Base-by-base conservation (phyloP, 1,139 yeast species). In the Wickerhamomyces sp. region DNA sequence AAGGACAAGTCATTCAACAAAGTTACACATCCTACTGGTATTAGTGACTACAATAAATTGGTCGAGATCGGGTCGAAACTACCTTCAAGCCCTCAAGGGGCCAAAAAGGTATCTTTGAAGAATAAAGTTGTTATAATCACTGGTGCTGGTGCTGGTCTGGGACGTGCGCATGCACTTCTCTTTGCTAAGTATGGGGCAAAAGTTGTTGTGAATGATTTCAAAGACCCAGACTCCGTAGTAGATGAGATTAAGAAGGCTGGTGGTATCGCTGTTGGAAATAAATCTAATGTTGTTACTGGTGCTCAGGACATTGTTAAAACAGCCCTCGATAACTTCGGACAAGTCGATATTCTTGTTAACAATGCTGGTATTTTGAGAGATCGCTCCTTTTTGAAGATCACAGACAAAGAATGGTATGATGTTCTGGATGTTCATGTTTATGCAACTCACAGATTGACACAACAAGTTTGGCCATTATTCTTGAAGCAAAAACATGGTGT, bases 81-180 rank as follows among this genome's bases (percentile, higher is more conserved):
- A 49, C 72, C 81, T n/a, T 48, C 67, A 19, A 70, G 73, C 48
- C 67, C 71, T 33, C 84, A 83, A 55, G 66, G 67, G 1, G 50
- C 70, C n/a, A 66, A 72, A 37, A 69, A 68, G 40, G 74, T 80
- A 31, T 75, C 87, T 31, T 69, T 90, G 63, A 81, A 80, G 60
- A 89, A 72, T 54, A 86, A 84, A 66, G 97, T 90, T 44, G 97
- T 88, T 37, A 76, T 92, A 48, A 80, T 92, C 42, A 92, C 97
- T 30, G 98, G 98, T 54, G 94, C 96, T 38, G 97, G 97, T 54
- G 84, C 88, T 43, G 98, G 98, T 44, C 75, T 92, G 54, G 98
- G 98, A 51, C 80, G 83, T 60, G 87, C 90, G 46, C 95, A 92
- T 64, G 96, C 97, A 17, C 65, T 78, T 43, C 74, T 78, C 63